These are phyloP conservation scores for Margaritispora aquatica DNA, from an alignment of 495 filamentous ascomycete species.

Conservation along the genomic window DNA sequence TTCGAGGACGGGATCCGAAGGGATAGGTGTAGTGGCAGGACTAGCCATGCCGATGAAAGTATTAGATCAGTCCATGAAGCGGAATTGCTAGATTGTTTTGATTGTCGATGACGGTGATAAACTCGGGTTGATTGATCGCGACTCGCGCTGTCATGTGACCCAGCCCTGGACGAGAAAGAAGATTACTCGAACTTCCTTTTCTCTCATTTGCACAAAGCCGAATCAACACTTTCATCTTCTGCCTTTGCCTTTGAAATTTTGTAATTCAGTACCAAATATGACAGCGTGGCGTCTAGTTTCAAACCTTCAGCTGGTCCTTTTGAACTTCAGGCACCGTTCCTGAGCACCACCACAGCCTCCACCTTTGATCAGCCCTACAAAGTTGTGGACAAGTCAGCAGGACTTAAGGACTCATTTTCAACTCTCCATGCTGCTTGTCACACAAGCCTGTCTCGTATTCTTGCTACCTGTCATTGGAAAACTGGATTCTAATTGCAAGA, in stretches of 20 bases:
- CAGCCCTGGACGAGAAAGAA: too few species aligned
- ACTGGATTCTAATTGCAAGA: too few species aligned
- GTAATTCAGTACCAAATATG: too few species aligned
- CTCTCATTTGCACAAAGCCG: too few species aligned
- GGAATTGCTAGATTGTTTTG: not conserved
- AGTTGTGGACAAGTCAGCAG: not conserved
- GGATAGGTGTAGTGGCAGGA: conserved; percentile 6
- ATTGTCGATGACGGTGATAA: not conserved
- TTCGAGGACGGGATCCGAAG: conserved; percentile 19
- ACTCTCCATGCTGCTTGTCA: not conserved
- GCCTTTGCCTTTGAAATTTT: too few species aligned
- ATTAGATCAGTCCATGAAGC: conserved; percentile 17
- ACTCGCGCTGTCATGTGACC: not conserved
- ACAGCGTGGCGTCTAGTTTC: too few species aligned
- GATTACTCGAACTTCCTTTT: too few species aligned
- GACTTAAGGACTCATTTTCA: too few species aligned
- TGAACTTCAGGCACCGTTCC: not conserved
- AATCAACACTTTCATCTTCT: too few species aligned
- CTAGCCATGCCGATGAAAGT: conserved; percentile 17
- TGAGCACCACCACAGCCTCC: not conserved
- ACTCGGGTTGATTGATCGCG: not conserved
- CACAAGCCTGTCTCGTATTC: not conserved
- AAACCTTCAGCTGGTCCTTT: too few species aligned
- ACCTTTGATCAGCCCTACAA: not conserved
- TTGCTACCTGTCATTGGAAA: not conserved